Percentiles rank a stretch among this genome's conserved stretches.
phyloP scores from a whole-genome alignment of 2,329 filamentous ascomycete species.

The Chrysoporthe deuterocubensis region DNA sequence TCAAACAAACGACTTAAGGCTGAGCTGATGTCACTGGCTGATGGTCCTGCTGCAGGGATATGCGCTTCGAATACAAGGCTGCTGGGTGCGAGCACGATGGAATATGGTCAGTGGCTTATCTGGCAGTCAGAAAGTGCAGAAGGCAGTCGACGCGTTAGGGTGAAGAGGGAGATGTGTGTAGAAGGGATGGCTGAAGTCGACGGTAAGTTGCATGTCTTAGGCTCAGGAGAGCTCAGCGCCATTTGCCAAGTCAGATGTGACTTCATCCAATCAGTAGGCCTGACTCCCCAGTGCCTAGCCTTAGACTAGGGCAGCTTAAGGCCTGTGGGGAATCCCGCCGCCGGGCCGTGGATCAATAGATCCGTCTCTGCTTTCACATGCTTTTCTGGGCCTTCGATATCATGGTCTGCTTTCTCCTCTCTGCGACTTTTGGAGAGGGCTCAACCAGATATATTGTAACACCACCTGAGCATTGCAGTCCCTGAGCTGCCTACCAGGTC shows the following conservation, averaged over 20 bases:
- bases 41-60: neutral
- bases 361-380: conserved; percentile 13
- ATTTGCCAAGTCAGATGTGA: conserved; percentile 15
- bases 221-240: conserved; percentile 13
- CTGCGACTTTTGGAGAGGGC: too few relatives aligned
- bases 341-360: neutral
- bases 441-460: too few relatives aligned
- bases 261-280: conserved; percentile 21
- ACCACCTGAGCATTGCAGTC: neutral
- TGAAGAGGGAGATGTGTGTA: conserved; percentile 6
- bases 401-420: neutral
- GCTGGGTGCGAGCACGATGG: neutral
- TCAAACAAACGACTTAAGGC: conserved; percentile 2
- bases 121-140: neutral
- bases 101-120: neutral
- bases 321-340: conserved; percentile 8
- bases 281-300: neutral
- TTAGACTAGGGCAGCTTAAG: conserved; percentile 2
- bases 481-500: neutral
- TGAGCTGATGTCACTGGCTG: neutral
- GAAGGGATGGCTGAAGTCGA: conserved; percentile 11
- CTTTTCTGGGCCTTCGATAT: neutral
- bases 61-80: neutral
- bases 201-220: conserved; percentile 1
- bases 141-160: neutral